Percentiles rank a stretch among this genome's conserved stretches.
Evolutionary conservation across 306 rosid genomes (phyloP).

Genomic region (Vachellia pachyceras): DNA sequence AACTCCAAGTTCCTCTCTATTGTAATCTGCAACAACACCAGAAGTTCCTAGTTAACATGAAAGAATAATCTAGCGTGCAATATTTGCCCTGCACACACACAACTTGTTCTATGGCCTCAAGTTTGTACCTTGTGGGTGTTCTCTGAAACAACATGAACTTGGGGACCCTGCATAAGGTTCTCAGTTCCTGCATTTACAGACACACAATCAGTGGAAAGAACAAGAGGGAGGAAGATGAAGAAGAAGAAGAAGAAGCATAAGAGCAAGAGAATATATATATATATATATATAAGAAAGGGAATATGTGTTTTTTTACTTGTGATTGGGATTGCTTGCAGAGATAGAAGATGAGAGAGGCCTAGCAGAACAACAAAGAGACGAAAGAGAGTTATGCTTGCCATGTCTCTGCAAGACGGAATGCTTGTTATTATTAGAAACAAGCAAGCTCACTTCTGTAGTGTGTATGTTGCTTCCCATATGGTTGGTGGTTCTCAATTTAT

Average conservation of each 20-base stretch:
- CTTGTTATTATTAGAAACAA: neutral
- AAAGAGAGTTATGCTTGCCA: slow-evolving; percentile 43
- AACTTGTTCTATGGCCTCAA: neutral
- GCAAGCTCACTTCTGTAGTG: neutral
- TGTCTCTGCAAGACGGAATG: slow-evolving; percentile 29
- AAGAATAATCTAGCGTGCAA: neutral
- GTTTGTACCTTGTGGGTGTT: slow-evolving; percentile 39
- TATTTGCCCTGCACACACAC: neutral
- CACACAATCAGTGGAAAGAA: neutral
- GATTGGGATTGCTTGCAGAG: slow-evolving; percentile 60
- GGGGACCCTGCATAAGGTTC: slow-evolving; percentile 40
- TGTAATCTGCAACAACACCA: slow-evolving; percentile 38
- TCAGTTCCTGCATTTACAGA: slow-evolving; percentile 50
- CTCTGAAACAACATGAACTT: slow-evolving; percentile 40
- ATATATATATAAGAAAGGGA: too few relatives aligned
- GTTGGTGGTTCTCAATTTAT: slow-evolving; percentile 50
- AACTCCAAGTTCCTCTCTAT: slow-evolving; percentile 22
- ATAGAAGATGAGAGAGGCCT: slow-evolving; percentile 49
- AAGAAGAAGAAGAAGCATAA: neutral
- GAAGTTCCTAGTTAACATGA: neutral
- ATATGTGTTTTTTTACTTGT: slow-evolving; percentile 53
- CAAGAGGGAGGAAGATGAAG: neutral
- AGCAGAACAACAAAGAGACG: slow-evolving; percentile 52
- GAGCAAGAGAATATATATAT: neutral
- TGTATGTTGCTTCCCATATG: slow-evolving; percentile 34